Evolutionary conservation across 139 green algal species (phyloP), one percentile per base, ranked within the genome.

Genomic region (Chlorella ohadii): DNA sequence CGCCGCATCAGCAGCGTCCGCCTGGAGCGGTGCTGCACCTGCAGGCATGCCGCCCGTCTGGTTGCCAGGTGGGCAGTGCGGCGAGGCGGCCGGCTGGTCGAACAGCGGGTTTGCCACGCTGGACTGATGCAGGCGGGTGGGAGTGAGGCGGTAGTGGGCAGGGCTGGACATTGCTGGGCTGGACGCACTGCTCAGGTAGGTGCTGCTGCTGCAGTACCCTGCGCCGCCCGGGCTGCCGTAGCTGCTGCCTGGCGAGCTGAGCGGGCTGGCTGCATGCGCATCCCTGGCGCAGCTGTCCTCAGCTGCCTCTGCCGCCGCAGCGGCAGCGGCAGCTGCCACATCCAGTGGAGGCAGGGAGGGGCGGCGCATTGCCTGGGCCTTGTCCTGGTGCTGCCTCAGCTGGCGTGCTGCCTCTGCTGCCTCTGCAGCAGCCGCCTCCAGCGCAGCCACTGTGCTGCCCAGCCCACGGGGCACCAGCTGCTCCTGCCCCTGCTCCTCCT

Each of bases 51-150:
- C 28, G 41, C 19, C 31, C 0, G 31, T 33, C 31, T 44, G 65
- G 65, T 33, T 72, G 65, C 1, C 31, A 27, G 31, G 33, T 44
- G 64, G 4, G 25, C 22, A 4, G 9, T 66, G 59, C 25, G 68
- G 71, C 25, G 28, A 28, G 1, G 44, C n/a, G 19, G 47, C 44
- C 3, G 44, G 56, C 70, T 57, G 39, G 38, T 27, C 65, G 36
- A 63, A 82, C 57, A 82, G 59, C 59, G 76, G 76, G 76, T 82
- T 82, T 56, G 34, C 76, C 56, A 71, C 71, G 76, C 27, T 38
- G 59, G 70, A 59, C 33, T 47, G 70, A 2, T 27, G 36, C 25
- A 77, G n/a, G 39, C 36, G 68, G 56, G 16, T 34, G 31, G 56
- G 56, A 11, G 36, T 55, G 34, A 41, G 34, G 56, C 74, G 55